A percentile compares a stretch with the other conserved stretches of the same genome.
Evolutionary conservation across 805 yeast genomes (phyloP).

Genomic region (Saccharomycodes ludwigii): DNA sequence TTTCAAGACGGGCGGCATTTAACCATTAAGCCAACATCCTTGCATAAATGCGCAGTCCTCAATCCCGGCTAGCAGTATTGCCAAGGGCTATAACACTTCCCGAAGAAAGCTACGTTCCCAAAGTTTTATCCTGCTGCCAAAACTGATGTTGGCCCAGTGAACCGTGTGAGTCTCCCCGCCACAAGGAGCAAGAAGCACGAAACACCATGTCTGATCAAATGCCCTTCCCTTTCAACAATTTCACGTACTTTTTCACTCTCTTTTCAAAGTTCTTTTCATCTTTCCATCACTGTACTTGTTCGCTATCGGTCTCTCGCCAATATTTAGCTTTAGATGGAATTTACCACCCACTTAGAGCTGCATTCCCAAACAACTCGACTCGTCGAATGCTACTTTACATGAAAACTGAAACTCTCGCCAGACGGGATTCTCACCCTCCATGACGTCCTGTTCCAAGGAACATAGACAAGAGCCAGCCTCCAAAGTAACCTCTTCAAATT

Average conservation of each 20-base stretch:
- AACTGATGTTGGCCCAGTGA: slow-evolving; percentile 28
- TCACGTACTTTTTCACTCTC: slow-evolving; percentile 34
- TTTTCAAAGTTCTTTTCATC: slow-evolving; percentile 33
- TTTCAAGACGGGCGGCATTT: slow-evolving; percentile 28
- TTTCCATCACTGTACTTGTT: slow-evolving; percentile 35
- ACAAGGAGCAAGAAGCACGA: slow-evolving; percentile 19
- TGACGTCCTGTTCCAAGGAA: slow-evolving; percentile 30
- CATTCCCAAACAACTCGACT: slow-evolving; percentile 26
- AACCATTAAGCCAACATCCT: slow-evolving; percentile 28
- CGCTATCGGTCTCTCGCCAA: slow-evolving; percentile 37
- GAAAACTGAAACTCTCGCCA: slow-evolving; percentile 20
- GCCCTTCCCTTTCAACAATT: slow-evolving; percentile 34
- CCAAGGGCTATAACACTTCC: slow-evolving; percentile 23
- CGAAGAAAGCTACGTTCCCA: slow-evolving; percentile 24
- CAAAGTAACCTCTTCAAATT: slow-evolving; percentile 27
- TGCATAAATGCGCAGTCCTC: slow-evolving; percentile 27
- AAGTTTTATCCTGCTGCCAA: slow-evolving; percentile 24
- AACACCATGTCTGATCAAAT: slow-evolving; percentile 27
- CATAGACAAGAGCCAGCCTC: slow-evolving; percentile 25
- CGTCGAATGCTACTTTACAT: slow-evolving; percentile 22
- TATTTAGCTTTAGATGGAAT: slow-evolving; percentile 33
- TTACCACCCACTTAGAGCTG: slow-evolving; percentile 26
- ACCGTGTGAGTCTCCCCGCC: slow-evolving; percentile 20
- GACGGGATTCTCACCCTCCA: slow-evolving; percentile 33
- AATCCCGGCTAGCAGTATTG: slow-evolving; percentile 21